Evolutionary conservation across 1,139 yeast species (phyloP), one percentile per base, ranked within the genome.

Genomic region (Blastobotrys persicus): DNA sequence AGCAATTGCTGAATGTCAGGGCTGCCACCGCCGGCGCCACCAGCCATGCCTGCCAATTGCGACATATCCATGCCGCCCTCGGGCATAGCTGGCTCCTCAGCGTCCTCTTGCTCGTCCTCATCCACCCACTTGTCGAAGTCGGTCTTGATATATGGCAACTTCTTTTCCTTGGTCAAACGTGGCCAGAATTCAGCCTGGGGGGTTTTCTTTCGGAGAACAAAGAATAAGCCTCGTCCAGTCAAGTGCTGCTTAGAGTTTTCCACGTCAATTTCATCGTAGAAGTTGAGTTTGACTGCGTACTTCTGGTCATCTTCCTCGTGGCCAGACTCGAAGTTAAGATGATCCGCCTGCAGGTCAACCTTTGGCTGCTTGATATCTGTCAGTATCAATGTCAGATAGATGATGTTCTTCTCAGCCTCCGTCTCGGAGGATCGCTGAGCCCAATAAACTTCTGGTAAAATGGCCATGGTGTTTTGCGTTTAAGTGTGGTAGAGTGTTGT

Each of bases 121-220:
- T 88, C 96, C 42, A 85, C 94, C 98, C 98, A 92, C 70, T 84
- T 87, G 73, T 91, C 96, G 64, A 92, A 92, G 67, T 92, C 98
- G 13, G 98, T 92, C 75, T 88, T 86, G 67, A 92, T 80, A 69
- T 79, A 88, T 59, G 80, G 85, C 57, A 75, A 77, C 65, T 78
- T 85, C 72, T 82, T 86, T 63, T 80, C 88, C 72, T 83, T 87
- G 56, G 85, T 85, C 68, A 86, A 78, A 69, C 95, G 81, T 66
- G 91, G 98, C 98, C 98, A 94, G 75, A 74, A 91, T 65, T 89
- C 97, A 53, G 74, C 80, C 61, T 79, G 70, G 45, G 76, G 65
- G 55, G 74, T 76, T 71, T 83, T 79, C 78, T 92, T 88, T 70
- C 87, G 77, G 59, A 89, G 69, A 48, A 83, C 76, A 56, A 88